Base-by-base conservation (phyloP, 78 protist genomes). In the Dictyostelium firmibasis region DNA sequence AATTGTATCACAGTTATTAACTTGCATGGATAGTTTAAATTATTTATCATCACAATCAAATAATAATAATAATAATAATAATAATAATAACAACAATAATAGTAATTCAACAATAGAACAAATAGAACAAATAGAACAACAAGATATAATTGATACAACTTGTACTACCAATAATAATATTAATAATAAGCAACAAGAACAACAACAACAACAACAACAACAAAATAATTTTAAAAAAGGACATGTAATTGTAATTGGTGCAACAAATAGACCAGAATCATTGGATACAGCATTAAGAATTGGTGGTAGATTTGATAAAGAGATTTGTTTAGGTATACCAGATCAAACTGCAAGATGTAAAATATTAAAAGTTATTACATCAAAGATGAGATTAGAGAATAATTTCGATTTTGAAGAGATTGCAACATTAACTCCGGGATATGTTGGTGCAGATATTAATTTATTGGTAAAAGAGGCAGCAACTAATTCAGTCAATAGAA, bases 1-100 rank as follows among this genome's bases (percentile, higher is more conserved):
- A 47, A 99, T 99, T 75, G 99, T 99, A 1, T 99, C 99, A 0
- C 99, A 99, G 92, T 94, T 99, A 57, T 85, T 98, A 23, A 99
- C 99, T 1, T 98, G 99, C 94, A 94, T 99, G 98, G 99, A 99
- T 62, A 86, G 87, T 33, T 27, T 89, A 67, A 87, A 74, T 29
- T 53, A 77, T 41, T 41, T 57, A 38, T 44, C 92, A 76, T 4
- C 29, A 5, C n/a, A n/a, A 20, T 3, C 31, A n/a, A 76, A 76
- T n/a, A 35, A 6, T 41, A 35, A 18, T 4, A 74, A 35, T 35
- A 35, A 74, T 13, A 72, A 33, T 35, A 31, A 43, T 25, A n/a
- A n/a, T n/a, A 76, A 76, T n/a, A 35, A 6, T 41, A 35, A 18
- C 36, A 74, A 35, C 14, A 35, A 74, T 13, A 72, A 33, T 35